Conservation (phyloP, 78 protist genomes). For the Planoprotostelium fungivorum region DNA sequence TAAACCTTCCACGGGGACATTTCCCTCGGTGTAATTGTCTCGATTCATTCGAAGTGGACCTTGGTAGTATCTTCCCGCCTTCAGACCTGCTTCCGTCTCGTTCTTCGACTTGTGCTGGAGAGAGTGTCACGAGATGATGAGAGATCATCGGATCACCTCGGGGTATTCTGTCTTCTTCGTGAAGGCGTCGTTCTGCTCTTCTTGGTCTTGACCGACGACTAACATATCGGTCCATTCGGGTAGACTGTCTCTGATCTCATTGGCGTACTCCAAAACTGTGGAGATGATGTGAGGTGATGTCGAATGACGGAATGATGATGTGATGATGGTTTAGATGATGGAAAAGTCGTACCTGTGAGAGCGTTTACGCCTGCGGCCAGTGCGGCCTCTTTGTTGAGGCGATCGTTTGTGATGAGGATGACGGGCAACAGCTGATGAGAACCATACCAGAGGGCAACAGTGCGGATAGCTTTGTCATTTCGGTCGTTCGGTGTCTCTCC, state of each 20-base stretch:
- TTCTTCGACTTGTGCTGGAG: not conserved
- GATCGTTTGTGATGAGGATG: not conserved
- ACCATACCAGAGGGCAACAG: not conserved
- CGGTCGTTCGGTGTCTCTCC: conserved; percentile 82
- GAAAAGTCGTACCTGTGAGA: not conserved
- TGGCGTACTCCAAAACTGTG: not conserved
- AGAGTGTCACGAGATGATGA: not conserved
- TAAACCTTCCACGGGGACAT: conserved; percentile 7
- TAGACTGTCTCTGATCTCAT: not conserved
- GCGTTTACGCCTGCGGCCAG: not conserved
- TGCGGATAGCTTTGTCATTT: conserved; percentile 65
- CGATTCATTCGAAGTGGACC: conserved; percentile 41
- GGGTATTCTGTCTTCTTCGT: not conserved
- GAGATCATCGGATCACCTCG: not conserved
- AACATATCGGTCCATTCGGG: not conserved
- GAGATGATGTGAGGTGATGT: not conserved
- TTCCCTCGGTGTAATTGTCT: conserved; percentile 35
- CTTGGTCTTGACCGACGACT: not conserved
- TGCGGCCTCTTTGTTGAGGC: not conserved
- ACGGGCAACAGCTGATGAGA: not conserved
- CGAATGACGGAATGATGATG: not conserved
- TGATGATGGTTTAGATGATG: not conserved
- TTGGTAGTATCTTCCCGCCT: conserved; percentile 29
- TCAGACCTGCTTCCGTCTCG: conserved; percentile 18
- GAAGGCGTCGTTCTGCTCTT: not conserved